Evolutionary conservation across 805 yeast species (phyloP), one percentile per base, ranked within the genome.

Genomic region (Tanozyma kutaoensis): DNA sequence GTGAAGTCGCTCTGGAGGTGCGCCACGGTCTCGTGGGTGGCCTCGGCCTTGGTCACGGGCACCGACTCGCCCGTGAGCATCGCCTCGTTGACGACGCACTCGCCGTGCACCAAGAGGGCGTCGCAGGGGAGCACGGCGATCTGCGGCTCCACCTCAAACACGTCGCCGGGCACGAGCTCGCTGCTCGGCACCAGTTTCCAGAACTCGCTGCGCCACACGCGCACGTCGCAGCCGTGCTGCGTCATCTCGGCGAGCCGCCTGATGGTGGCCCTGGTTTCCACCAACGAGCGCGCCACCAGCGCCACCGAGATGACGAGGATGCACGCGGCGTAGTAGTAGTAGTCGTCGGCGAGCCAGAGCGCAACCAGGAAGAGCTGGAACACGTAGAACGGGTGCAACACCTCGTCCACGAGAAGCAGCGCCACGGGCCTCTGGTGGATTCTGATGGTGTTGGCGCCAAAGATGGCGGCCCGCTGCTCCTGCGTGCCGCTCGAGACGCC

Each of bases 61-160:
- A 91, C 96, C 28, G 95, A 84, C 49, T 91, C 99, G 22, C 99
- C 99, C 0, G 99, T 91, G 13, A 91, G 63, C 95, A 91, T 91
- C 5, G 96, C 80, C 47, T 91, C 99, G 49, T 91, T 91, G n/a
- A 91, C 79, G 29, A 91, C 85, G 46, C 94, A 81, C 46, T 86
- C 97, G 27, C 99, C 98, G 19, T 85, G 71, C 12, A 88, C 54
- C 26, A 91, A 58, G 9, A 91, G 50, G 1, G 94, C 78, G 50
- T 91, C 99, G 46, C 95, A 85, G 0, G 99, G 98, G 25, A 88
- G 63, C 1, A 66, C 42, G 3, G 59, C 42, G 30, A 91, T 55
- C 1, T 79, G 68, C 0, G 96, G 93, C 43, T 86, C 96, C 20
- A 91, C 72, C 54, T 91, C 98, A 45, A 76, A 85, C 1, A 91